These are phyloP conservation scores for Rhytidhysteron rufulum DNA, from an alignment of 2,329 filamentous ascomycete species.

Conservation along the genomic window DNA sequence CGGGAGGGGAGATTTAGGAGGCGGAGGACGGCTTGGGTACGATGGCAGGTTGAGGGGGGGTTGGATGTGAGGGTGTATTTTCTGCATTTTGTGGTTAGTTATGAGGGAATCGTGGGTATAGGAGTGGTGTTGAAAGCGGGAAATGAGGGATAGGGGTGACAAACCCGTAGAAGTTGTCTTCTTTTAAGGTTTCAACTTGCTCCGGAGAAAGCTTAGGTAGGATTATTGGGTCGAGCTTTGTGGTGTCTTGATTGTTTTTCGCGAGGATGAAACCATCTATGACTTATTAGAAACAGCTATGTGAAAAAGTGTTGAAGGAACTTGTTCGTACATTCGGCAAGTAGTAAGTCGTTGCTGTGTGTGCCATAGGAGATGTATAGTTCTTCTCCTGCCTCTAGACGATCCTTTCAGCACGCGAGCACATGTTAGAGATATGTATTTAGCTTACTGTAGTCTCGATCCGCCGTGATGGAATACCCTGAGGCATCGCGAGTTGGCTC, in stretches of 20 bases:
- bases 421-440: neutral
- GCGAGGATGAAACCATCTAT: conserved; percentile 43
- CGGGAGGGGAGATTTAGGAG: conserved; percentile 25
- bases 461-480: conserved; percentile 55
- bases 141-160: conserved; percentile 5
- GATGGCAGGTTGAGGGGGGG: conserved; percentile 37
- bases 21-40: conserved; percentile 43
- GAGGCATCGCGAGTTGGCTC: conserved; percentile 48
- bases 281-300: neutral
- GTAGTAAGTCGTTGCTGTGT: conserved; percentile 68
- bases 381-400: conserved; percentile 53
- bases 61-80: conserved; percentile 25
- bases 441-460: conserved; percentile 45
- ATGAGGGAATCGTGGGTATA: neutral
- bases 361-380: conserved; percentile 66
- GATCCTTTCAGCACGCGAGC: neutral
- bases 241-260: conserved; percentile 35
- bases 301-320: neutral
- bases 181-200: conserved; percentile 35
- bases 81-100: neutral
- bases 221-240: conserved; percentile 41
- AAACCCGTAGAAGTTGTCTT: conserved; percentile 41
- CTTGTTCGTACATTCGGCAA: conserved; percentile 55
- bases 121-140: neutral
- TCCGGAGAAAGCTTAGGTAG: conserved; percentile 30